These are phyloP conservation scores for Spencermartinsiella ligniputridi DNA, from an alignment of 1,139 yeast species.

Conservation along the genomic window DNA sequence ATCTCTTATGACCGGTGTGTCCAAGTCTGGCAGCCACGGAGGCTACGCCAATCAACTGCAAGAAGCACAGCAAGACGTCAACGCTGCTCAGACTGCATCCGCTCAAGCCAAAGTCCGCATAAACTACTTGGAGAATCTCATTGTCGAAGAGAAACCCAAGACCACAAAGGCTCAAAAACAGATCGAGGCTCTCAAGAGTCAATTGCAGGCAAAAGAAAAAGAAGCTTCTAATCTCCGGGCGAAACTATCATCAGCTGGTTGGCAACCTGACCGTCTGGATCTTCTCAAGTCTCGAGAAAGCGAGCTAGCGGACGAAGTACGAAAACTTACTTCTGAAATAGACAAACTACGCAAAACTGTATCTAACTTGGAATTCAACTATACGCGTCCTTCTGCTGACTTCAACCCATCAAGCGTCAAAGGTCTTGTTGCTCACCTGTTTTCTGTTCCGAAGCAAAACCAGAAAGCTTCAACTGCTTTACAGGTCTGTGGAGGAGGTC, in stretches of 20 bases:
- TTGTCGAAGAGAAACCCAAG: constrained; percentile 49
- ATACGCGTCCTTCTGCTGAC: constrained; percentile 56
- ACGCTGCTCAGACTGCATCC: constrained; percentile 51
- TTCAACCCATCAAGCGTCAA: constrained; percentile 61
- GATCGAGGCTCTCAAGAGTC: constrained; percentile 40
- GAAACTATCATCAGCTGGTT: constrained; percentile 54
- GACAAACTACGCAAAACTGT: constrained; percentile 60
- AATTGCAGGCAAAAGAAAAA: constrained; percentile 43
- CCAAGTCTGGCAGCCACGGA: constrained; percentile 74
- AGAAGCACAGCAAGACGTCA: constrained; percentile 55
- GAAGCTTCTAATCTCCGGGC: constrained; percentile 41
- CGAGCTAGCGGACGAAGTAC: constrained; percentile 33
- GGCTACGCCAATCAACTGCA: constrained; percentile 77
- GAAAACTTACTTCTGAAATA: constrained; percentile 45
- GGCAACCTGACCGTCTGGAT: constrained; percentile 46
- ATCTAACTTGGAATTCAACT: constrained; percentile 73
- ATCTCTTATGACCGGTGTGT: constrained; percentile 84
- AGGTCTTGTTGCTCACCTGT: constrained; percentile 88
- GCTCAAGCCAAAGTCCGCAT: constrained; percentile 61
- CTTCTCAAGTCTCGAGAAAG: constrained; percentile 42
- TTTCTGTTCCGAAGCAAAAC: constrained; percentile 56
- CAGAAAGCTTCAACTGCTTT: constrained; percentile 71
- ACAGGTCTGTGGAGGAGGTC: constrained; percentile 92
- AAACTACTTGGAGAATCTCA: constrained; percentile 51
- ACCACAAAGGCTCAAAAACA: constrained; percentile 53